phyloP scores from a whole-genome alignment of 2,329 filamentous ascomycete species.

The Exophiala sp. region DNA sequence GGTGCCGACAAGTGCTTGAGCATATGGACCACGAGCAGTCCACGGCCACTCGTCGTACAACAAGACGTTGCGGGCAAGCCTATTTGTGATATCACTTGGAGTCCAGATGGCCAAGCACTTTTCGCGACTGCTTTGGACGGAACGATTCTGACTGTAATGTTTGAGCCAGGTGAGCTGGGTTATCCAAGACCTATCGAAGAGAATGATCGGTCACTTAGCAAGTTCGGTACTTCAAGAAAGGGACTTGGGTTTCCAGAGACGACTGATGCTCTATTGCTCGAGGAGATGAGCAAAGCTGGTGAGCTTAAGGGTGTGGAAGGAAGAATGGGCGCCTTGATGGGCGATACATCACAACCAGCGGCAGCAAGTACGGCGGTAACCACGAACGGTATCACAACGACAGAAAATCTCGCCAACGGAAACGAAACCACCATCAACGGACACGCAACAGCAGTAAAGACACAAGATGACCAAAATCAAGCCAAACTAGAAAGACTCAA shows the following conservation, averaged over 20 bases:
- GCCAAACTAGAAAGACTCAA: slow-evolving; percentile 69
- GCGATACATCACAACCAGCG: slow-evolving; percentile 59
- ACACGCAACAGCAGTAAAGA: slow-evolving; percentile 29
- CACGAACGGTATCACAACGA: slow-evolving; percentile 46
- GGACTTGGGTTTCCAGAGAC: slow-evolving; percentile 90
- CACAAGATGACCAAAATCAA: slow-evolving; percentile 52
- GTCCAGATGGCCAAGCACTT: slow-evolving; percentile 81
- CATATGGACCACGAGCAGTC: slow-evolving; percentile 96
- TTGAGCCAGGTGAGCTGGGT: slow-evolving; percentile 82
- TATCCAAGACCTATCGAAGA: slow-evolving; percentile 82
- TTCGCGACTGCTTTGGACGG: slow-evolving; percentile 88
- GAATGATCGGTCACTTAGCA: slow-evolving; percentile 88
- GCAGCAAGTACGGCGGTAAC: slow-evolving; percentile 1
- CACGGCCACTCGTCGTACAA: slow-evolving; percentile 81
- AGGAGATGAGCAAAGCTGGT: slow-evolving; percentile 87
- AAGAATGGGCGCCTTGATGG: slow-evolving; percentile 98
- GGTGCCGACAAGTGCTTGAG: slow-evolving; percentile 95
- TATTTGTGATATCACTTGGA: slow-evolving; percentile 92
- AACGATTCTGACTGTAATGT: slow-evolving; percentile 75
- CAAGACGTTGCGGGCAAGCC: slow-evolving; percentile 88
- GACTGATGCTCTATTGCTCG: slow-evolving; percentile 78
- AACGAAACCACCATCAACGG: slow-evolving; percentile 26
- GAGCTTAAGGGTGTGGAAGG: slow-evolving; percentile 88
- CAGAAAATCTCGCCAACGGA: slow-evolving; percentile 37
- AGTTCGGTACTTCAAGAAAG: slow-evolving; percentile 83